Evolutionary conservation across 169 alveolate genomes (phyloP), one percentile per base, ranked within the genome.

Genomic region (Babesia divergens): DNA sequence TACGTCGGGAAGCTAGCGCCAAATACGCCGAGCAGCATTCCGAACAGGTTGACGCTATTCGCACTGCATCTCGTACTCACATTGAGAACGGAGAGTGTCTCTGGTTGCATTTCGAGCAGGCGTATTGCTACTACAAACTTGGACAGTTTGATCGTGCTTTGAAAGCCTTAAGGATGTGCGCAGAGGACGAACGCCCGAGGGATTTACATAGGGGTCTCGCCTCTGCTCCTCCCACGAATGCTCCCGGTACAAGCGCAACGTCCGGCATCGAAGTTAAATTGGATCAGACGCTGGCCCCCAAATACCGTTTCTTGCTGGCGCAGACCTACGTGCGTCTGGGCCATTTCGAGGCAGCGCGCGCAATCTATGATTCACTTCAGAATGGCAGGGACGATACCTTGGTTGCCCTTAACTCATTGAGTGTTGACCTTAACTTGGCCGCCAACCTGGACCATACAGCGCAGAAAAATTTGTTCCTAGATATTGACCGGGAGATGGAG

Each of bases 91-190:
- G 74, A 1, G 52, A 47, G 26, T 77, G 86, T 43, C 56, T 26
- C n/a, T 77, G 86, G 86, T 66, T 77, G 4, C 86, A 77, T 53
- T 77, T 67, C 26, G 86, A 77, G 59, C 86, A 77, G 58, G 68
- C 76, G 11, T 68, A 67, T 35, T 42, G 77, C 32, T 68, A 67
- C 44, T 77, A 77, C 58, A 66, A 77, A 29, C 40, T 77, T 44
- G 86, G 86, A 0, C 46, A 77, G 18, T 69, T 26, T 44, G 68
- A 77, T 22, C 49, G 37, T 2, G 86, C 81, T n/a, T 51, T 77
- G 53, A 49, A 38, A 6, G 74, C 82, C 29, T 40, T 77, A 38
- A 31, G 53, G 9, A 2, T 68, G 52, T 77, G 86, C 49, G 9
- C 46, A 7, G 47, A 37, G 18, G 49, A 37, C 28, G 49, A 40